Percentiles rank a stretch among this genome's conserved stretches.
Conservation (phyloP, 805 yeast species). For the Starmerella asiatica region DNA sequence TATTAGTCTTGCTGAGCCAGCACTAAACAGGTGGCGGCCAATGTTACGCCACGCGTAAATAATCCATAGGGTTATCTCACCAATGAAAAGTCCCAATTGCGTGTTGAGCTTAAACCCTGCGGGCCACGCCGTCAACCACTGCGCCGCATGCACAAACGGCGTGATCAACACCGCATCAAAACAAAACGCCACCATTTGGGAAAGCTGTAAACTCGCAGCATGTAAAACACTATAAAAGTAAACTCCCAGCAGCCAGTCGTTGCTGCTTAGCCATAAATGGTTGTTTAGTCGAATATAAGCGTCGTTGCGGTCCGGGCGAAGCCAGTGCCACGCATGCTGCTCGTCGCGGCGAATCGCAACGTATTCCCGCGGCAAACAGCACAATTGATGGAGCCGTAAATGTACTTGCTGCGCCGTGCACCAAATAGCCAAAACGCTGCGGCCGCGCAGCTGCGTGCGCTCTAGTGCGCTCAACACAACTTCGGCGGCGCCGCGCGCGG, state of each 20-base stretch:
- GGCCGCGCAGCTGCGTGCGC: slow-evolving; percentile 15
- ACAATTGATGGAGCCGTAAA: slow-evolving; percentile 57
- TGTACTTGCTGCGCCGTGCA: slow-evolving; percentile 69
- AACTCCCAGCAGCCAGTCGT: slow-evolving; percentile 68
- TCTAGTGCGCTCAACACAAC: slow-evolving; percentile 25
- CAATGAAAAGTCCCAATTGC: slow-evolving; percentile 72
- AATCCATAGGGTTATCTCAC: slow-evolving; percentile 78
- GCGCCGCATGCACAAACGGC: slow-evolving; percentile 37
- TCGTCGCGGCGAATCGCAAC: slow-evolving; percentile 36
- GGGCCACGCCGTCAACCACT: slow-evolving; percentile 77
- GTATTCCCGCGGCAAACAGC: slow-evolving; percentile 70
- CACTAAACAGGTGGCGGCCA: slow-evolving; percentile 3
- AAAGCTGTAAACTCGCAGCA: slow-evolving; percentile 19
- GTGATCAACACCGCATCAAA: slow-evolving; percentile 33
- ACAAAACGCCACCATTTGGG: slow-evolving; percentile 19
- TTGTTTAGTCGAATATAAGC: slow-evolving; percentile 59
- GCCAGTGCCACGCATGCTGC: slow-evolving; percentile 27
- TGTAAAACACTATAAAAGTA: slow-evolving; percentile 37
- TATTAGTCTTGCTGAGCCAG: slow-evolving; percentile 1
- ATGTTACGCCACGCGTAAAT: slow-evolving; percentile 47
- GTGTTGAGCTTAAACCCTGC: slow-evolving; percentile 87
- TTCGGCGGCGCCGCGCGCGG: slow-evolving; percentile 25
- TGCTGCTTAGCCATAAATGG: slow-evolving; percentile 71
- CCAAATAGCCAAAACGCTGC: slow-evolving; percentile 30
- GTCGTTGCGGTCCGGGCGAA: slow-evolving; percentile 31